Evolutionary conservation across 2,329 filamentous ascomycete species (phyloP).

Genomic region (Pleomassaria siparia): DNA sequence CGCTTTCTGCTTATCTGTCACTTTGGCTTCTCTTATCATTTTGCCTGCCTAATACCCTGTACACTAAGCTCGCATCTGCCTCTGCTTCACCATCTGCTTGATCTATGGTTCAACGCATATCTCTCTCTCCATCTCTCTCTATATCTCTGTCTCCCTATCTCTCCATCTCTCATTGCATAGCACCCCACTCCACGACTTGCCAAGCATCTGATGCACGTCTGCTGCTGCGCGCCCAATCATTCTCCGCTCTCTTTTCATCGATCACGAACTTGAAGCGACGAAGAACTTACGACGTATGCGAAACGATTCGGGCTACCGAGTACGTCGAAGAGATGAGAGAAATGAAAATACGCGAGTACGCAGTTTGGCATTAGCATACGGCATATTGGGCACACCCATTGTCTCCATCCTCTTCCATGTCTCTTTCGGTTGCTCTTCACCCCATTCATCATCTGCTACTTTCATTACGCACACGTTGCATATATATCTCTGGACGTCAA

Average conservation of each 20-base stretch:
- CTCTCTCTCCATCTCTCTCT: constrained; percentile 3
- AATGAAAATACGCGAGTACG: constrained; percentile 17
- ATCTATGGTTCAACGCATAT: constrained; percentile 1
- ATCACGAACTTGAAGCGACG: constrained; percentile 16
- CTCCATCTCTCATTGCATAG: constrained; percentile 1
- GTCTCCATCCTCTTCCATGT: constrained; percentile 15
- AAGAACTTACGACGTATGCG: constrained; percentile 26
- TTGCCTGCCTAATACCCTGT: constrained; percentile 27
- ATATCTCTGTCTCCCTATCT: constrained; percentile 3
- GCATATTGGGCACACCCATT: constrained; percentile 8
- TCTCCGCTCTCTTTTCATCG: constrained; percentile 12
- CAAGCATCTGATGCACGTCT: background rate
- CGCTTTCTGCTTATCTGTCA: constrained; percentile 6
- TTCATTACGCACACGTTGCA: constrained; percentile 18
- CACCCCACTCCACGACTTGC: constrained; percentile 7
- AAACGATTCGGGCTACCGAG: constrained; percentile 17
- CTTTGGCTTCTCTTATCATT: constrained; percentile 9
- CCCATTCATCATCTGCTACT: constrained; percentile 5
- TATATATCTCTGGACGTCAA: constrained; percentile 22
- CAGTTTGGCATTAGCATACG: constrained; percentile 11
- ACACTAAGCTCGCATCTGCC: constrained; percentile 25
- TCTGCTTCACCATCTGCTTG: constrained; percentile 11
- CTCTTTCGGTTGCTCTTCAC: constrained; percentile 12
- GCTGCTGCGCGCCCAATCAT: constrained; percentile 1
- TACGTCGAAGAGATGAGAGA: constrained; percentile 12